Base-by-base conservation (phyloP, 352 stramenopile genomes). In the Phytopythium chamaehyphon region DNA sequence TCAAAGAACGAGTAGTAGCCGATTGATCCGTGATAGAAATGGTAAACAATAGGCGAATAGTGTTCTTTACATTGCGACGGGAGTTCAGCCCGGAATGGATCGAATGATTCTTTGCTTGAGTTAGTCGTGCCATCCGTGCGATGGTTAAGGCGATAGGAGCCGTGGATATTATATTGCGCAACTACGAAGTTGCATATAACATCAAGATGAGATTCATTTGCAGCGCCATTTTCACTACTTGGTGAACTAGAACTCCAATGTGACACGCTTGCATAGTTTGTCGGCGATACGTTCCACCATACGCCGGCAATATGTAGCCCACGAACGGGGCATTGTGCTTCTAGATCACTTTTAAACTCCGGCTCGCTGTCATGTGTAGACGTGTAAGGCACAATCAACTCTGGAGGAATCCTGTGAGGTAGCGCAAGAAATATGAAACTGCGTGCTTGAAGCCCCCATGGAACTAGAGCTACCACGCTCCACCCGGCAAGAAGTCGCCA, bases 401-500 rank as follows among this genome's bases (percentile, higher is more conserved):
- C 49, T 19, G 40, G 51, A 4, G 59, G 66, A 47, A 71, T 64
- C 47, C 62, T 61, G 47, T 68, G 59, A 6, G 59, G 59, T 0
- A 61, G 60, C 37, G 63, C 59, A 24, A 62, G 66, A n/a, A 49
- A 48, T 14, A 65, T 28, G 19, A 67, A 71, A 40, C 59, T 71
- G 39, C 62, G 51, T 6, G 31, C 52, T n/a, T 73, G 61, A 21
- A 78, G 65, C 56, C 73, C 19, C 40, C 77, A 47, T 3, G 72
- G 59, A 2, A 47, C 43, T 9, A 66, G 35, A 2, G 35, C 42
- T 5, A 48, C 42, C 5, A 33, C 28, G 28, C 28, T 33, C 28
- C 28, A 33, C 28, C 28, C 28, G 28, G 9, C 5, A 9, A 33
- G 28, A 9, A 33, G 28, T 33, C 28, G 28, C 28, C 28, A 33